Percentiles rank a stretch among this genome's conserved stretches.
Evolutionary conservation across 1,139 yeast genomes (phyloP).

Genomic region (Arxiozyma bovina): DNA sequence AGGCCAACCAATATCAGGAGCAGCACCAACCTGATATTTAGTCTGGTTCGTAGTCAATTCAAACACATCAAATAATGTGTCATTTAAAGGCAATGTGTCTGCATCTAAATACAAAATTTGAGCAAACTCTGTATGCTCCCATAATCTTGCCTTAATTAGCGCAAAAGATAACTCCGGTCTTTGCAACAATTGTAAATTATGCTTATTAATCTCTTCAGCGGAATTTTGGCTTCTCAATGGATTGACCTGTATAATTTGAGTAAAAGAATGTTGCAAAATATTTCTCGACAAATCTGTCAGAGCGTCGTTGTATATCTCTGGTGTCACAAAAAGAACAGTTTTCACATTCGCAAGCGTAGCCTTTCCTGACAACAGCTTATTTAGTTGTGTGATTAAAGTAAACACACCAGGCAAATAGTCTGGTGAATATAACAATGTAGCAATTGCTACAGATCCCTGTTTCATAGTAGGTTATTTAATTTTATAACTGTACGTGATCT

Average conservation of each 20-base stretch:
- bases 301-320: slow-evolving; percentile 14
- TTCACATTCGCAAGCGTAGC: slow-evolving; percentile 5
- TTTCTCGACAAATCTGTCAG: slow-evolving; percentile 13
- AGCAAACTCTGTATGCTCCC: slow-evolving; percentile 55
- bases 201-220: slow-evolving; percentile 24
- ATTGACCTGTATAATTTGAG: slow-evolving; percentile 30
- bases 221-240: slow-evolving; percentile 14
- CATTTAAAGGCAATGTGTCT: slow-evolving; percentile 59
- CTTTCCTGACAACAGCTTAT: slow-evolving; percentile 10
- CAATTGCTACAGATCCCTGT: slow-evolving; percentile 39
- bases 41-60: slow-evolving; percentile 16
- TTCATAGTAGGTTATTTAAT: slow-evolving; percentile 4
- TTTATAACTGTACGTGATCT: background rate
- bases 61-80: slow-evolving; percentile 19
- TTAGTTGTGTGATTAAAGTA: slow-evolving; percentile 41
- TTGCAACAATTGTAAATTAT: slow-evolving; percentile 40
- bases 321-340: slow-evolving; percentile 18
- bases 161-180: slow-evolving; percentile 72
- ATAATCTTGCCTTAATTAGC: slow-evolving; percentile 62
- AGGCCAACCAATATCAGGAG: slow-evolving; percentile 96
- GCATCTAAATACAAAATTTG: slow-evolving; percentile 70
- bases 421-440: slow-evolving; percentile 57
- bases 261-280: slow-evolving; percentile 19
- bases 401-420: slow-evolving; percentile 71
- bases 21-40: slow-evolving; percentile 45